Evolutionary conservation across 768 basidiomycete species (phyloP).

Genomic region (Tubosaeta sp.): DNA sequence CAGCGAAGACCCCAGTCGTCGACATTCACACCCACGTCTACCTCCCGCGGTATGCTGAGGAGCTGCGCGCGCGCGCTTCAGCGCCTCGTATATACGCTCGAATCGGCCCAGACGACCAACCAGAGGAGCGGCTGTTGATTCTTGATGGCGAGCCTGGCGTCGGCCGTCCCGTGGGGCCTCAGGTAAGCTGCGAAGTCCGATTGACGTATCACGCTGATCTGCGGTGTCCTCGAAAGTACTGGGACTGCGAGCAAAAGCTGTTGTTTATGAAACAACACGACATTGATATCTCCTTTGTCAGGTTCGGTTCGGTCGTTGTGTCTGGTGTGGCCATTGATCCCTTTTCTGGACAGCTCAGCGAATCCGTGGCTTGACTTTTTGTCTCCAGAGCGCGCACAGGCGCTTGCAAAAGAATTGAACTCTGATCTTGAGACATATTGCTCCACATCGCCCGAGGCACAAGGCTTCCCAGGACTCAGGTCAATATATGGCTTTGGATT

Average conservation of each 20-base stretch:
- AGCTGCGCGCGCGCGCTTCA: slow-evolving; percentile 58
- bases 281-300: slow-evolving; percentile 76
- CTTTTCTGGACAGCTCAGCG: slow-evolving; percentile 51
- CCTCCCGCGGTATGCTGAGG: slow-evolving; percentile 69
- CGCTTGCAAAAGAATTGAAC: slow-evolving; percentile 69
- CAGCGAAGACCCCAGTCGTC: slow-evolving; percentile 43
- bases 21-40: slow-evolving; percentile 89
- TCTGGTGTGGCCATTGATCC: slow-evolving; percentile 3
- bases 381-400: slow-evolving; percentile 57
- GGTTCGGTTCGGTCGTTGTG: slow-evolving; percentile 35
- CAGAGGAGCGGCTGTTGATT: slow-evolving; percentile 71
- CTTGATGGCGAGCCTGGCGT: slow-evolving; percentile 75
- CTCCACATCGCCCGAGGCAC: slow-evolving; percentile 49
- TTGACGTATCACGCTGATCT: slow-evolving; percentile 8
- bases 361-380: slow-evolving; percentile 94
- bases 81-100: slow-evolving; percentile 65
- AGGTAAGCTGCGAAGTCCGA: slow-evolving; percentile 37
- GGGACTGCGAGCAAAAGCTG: slow-evolving; percentile 74
- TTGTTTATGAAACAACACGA: slow-evolving; percentile 82
- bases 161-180: slow-evolving; percentile 76
- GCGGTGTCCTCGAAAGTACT: slow-evolving; percentile 46
- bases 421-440: slow-evolving; percentile 77
- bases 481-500: slow-evolving; percentile 83
- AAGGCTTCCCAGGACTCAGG: slow-evolving; percentile 38
- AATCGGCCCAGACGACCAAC: slow-evolving; percentile 37